Conservation (phyloP, 805 yeast species). For the Wickerhamomyces canadensis region DNA sequence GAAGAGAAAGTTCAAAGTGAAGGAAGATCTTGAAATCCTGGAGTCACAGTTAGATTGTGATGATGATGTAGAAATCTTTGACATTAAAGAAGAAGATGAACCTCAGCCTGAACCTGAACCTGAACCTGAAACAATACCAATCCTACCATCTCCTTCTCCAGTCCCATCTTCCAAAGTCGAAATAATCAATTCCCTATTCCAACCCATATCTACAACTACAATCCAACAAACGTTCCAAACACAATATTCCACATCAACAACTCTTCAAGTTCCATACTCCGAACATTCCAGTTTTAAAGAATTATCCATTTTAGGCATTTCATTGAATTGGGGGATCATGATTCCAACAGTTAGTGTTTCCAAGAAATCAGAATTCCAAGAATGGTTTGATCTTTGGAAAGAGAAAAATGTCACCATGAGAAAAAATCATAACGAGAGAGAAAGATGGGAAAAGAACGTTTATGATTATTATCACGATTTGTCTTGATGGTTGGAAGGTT, state of each 20-base stretch:
- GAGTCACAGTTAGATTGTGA: too few species aligned
- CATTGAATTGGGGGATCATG: slow-evolving; percentile 43
- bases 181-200: not conserved
- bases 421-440: not conserved
- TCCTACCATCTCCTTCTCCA: not conserved
- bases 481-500: too few species aligned
- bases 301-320: slow-evolving; percentile 55
- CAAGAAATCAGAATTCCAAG: slow-evolving; percentile 17
- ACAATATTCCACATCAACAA: slow-evolving; percentile 1
- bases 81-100: not conserved
- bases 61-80: slow-evolving; percentile 2
- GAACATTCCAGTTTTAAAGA: slow-evolving; percentile 93
- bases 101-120: too few species aligned
- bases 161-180: not conserved
- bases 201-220: not conserved
- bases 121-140: not conserved
- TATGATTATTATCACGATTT: not conserved
- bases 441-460: not conserved
- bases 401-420: not conserved
- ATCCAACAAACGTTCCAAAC: not conserved
- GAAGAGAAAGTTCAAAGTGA: not conserved
- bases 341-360: slow-evolving; percentile 74
- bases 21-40: not conserved
- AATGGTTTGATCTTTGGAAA: slow-evolving; percentile 20
- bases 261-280: slow-evolving; percentile 73